These are phyloP conservation scores for Silene coronaria DNA, from an alignment of 179 eudicot species.

Conservation along the genomic window DNA sequence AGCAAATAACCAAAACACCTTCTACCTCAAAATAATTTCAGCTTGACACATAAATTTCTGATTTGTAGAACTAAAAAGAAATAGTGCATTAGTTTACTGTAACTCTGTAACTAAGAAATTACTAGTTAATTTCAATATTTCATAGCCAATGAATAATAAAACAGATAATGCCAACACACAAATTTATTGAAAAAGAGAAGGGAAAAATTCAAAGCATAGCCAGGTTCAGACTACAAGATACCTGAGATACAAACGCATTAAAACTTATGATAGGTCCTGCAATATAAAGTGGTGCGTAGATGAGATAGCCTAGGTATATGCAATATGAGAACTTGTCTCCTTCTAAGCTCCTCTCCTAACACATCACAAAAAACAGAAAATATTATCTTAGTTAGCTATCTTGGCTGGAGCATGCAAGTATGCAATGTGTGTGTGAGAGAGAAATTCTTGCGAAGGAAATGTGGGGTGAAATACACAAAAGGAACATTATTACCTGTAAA, in stretches of 20 bases:
- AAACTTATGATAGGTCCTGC: constrained; percentile 92
- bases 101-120: background rate
- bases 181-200: background rate
- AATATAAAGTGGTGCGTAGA: constrained; percentile 90
- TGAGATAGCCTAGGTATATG: constrained; percentile 70
- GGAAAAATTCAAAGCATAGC: background rate
- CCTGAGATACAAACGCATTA: constrained; percentile 97
- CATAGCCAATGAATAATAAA: background rate
- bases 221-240: constrained; percentile 22
- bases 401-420: background rate
- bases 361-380: constrained; percentile 8
- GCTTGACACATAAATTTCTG: background rate
- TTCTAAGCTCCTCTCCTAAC: constrained; percentile 66
- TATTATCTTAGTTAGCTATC: constrained; percentile 5
- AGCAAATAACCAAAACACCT: background rate
- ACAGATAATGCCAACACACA: background rate
- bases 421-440: background rate
- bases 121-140: background rate
- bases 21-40: background rate
- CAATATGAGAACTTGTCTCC: constrained; percentile 53
- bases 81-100: background rate
- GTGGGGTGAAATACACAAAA: background rate
- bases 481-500: constrained; percentile 52
- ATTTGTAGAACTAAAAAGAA: background rate
- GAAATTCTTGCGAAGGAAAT: background rate